phyloP scores from a whole-genome alignment of 2,329 filamentous ascomycete genomes.

The Trichoderma pleuroti region DNA sequence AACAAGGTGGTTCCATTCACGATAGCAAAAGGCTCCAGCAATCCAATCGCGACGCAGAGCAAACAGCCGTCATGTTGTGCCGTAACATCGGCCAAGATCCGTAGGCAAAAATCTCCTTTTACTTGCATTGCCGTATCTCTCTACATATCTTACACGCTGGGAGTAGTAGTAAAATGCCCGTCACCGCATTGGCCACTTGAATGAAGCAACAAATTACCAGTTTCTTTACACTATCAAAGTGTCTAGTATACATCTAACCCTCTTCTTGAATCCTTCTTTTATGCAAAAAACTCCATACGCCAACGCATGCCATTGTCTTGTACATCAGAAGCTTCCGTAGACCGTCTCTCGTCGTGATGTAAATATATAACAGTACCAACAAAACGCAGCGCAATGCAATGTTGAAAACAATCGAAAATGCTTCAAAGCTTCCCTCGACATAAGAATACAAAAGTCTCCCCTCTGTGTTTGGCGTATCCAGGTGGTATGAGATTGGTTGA shows the following conservation, averaged over 20 bases:
- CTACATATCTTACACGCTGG: neutral
- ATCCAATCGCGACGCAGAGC: neutral
- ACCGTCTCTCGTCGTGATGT: neutral
- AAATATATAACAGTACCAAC: neutral
- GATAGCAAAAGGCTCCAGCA: neutral
- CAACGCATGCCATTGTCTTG: conserved; percentile 3
- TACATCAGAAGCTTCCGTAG: neutral
- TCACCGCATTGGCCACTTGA: neutral
- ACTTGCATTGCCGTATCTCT: neutral
- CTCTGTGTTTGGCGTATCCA: neutral
- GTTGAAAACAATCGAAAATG: neutral
- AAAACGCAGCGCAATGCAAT: conserved; percentile 18
- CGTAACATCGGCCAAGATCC: neutral
- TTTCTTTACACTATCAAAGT: neutral
- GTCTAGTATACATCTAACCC: neutral
- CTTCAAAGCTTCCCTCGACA: neutral
- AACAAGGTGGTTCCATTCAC: too few relatives aligned
- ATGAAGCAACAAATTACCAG: neutral
- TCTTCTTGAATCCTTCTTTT: neutral
- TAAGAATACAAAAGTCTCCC: neutral
- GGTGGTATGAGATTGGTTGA: neutral
- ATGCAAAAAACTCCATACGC: conserved; percentile 2
- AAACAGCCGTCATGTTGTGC: neutral
- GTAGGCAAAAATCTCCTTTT: neutral
- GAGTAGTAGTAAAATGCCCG: neutral